These are phyloP conservation scores for Aspergillus thermomutatus DNA, from an alignment of 2,329 filamentous ascomycete species.

Conservation along the genomic window DNA sequence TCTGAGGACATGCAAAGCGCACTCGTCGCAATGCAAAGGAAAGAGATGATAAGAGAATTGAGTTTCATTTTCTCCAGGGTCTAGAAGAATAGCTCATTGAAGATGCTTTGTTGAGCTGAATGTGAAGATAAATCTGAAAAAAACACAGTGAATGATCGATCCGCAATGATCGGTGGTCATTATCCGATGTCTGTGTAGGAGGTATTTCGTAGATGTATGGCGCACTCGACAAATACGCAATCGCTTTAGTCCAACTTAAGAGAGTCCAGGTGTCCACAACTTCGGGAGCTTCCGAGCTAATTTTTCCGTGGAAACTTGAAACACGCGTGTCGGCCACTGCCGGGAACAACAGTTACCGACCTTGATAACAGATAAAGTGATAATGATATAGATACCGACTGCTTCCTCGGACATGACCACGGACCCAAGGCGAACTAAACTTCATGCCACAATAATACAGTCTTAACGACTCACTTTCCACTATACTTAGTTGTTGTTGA, in stretches of 20 bases:
- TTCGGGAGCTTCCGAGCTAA: background rate
- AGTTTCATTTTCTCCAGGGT: slow-evolving; percentile 31
- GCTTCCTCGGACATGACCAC: background rate
- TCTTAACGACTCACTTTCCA: background rate
- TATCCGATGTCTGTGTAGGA: background rate
- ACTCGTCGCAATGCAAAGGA: slow-evolving; percentile 26
- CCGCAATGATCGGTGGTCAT: background rate
- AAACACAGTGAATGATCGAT: background rate
- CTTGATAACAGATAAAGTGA: too few relatives aligned
- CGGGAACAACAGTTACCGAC: too few relatives aligned
- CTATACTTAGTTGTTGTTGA: background rate
- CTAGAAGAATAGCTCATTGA: slow-evolving; percentile 2
- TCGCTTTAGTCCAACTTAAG: background rate
- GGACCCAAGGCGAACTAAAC: background rate
- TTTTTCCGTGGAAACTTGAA: slow-evolving; percentile 2
- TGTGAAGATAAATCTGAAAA: background rate
- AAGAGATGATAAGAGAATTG: slow-evolving; percentile 38
- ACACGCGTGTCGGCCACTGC: background rate
- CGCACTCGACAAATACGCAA: background rate
- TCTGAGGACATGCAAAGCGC: slow-evolving; percentile 52
- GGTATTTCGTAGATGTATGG: background rate
- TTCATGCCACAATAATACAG: background rate
- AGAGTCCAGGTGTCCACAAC: slow-evolving; percentile 10
- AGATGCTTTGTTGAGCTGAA: background rate
- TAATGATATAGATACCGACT: background rate